Evolutionary conservation across 768 basidiomycete genomes (phyloP).

Genomic region (Psilocybe cubensis): DNA sequence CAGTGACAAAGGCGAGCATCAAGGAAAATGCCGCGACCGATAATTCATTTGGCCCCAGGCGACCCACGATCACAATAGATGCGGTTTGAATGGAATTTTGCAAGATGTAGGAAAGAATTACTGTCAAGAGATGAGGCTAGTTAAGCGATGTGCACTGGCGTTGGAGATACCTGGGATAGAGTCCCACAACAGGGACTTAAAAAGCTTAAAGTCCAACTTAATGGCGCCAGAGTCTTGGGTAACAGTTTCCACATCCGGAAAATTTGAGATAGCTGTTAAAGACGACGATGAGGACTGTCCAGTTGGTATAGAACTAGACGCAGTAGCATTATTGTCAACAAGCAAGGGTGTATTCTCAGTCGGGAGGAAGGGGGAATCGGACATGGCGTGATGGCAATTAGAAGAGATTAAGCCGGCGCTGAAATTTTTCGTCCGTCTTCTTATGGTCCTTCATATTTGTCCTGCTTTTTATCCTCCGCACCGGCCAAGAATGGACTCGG

Average conservation of each 20-base stretch:
- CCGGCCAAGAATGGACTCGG: constrained; percentile 3
- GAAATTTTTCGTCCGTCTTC: constrained; percentile 11
- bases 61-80: constrained; percentile 65
- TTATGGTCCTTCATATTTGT: constrained; percentile 2
- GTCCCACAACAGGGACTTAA: constrained; percentile 54
- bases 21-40: constrained; percentile 74
- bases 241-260: constrained; percentile 33
- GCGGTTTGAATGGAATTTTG: constrained; percentile 77
- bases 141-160: background rate
- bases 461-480: constrained; percentile 17
- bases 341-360: constrained; percentile 24
- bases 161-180: constrained; percentile 53
- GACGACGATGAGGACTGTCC: constrained; percentile 21
- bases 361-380: constrained; percentile 7
- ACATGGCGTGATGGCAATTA: constrained; percentile 13
- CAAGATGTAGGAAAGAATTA: constrained; percentile 70
- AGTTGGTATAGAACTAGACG: constrained; percentile 1
- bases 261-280: constrained; percentile 17
- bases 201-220: constrained; percentile 36
- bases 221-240: constrained; percentile 22
- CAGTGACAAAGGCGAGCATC: constrained; percentile 82
- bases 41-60: constrained; percentile 69
- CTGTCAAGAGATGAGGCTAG: constrained; percentile 31
- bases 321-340: background rate
- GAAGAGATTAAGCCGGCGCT: constrained; percentile 9